Evolutionary conservation across 495 filamentous ascomycete species (phyloP).

Genomic region (Gamarada debralockiae): DNA sequence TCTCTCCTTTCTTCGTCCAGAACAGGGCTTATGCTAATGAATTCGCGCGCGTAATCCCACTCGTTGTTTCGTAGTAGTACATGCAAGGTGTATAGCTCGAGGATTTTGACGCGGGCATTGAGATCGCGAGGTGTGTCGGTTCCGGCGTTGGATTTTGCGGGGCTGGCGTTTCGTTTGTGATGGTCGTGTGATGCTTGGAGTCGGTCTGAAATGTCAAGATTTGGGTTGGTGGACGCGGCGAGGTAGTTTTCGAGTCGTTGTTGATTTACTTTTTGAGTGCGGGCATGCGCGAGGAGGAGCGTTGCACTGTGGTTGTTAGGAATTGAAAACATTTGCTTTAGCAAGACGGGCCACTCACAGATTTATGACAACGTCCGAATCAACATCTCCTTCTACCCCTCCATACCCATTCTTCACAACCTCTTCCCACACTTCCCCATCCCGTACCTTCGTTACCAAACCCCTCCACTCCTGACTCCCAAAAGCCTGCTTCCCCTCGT

Average conservation of each 20-base stretch:
- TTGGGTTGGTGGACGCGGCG: constrained; percentile 66
- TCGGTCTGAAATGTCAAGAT: constrained; percentile 60
- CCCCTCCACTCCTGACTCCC: constrained; percentile 79
- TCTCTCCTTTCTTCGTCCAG: constrained; percentile 92
- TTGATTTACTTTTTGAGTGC: constrained; percentile 76
- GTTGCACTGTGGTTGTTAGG: constrained; percentile 56
- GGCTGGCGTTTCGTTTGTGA: constrained; percentile 29
- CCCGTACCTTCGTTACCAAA: constrained; percentile 73
- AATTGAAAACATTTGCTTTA: constrained; percentile 4
- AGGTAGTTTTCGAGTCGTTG: constrained; percentile 87
- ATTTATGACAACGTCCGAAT: constrained; percentile 92
- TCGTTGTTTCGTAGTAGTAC: constrained; percentile 86
- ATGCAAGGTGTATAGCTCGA: constrained; percentile 92
- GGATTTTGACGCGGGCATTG: constrained; percentile 73
- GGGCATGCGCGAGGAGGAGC: constrained; percentile 81
- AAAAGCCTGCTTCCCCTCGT: constrained; percentile 85
- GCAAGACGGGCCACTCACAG: constrained; percentile 51
- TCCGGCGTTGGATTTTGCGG: constrained; percentile 41
- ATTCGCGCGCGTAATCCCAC: constrained; percentile 91
- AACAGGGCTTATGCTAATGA: constrained; percentile 76
- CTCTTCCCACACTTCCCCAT: constrained; percentile 89
- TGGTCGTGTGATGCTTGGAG: constrained; percentile 31
- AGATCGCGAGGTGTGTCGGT: constrained; percentile 77
- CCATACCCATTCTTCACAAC: constrained; percentile 82
- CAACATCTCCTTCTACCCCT: constrained; percentile 82